These are phyloP conservation scores for Aeminium ludgeri DNA, from an alignment of 495 filamentous ascomycete genomes.

Conservation along the genomic window DNA sequence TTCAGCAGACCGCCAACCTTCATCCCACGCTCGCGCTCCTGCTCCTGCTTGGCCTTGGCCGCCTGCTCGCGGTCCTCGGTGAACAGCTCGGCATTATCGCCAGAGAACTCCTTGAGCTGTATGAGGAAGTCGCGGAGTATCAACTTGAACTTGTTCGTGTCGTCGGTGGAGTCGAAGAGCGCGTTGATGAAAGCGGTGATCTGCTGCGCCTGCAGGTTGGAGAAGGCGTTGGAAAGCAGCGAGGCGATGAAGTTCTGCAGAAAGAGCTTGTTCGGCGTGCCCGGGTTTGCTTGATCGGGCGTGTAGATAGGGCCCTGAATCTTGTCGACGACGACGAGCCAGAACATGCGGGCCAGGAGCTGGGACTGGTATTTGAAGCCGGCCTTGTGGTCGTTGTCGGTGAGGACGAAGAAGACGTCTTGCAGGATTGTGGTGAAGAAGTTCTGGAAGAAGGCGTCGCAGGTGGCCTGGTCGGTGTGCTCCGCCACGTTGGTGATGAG, in stretches of 20 bases:
- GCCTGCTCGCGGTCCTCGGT: slow-evolving; percentile 84
- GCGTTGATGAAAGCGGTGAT: slow-evolving; percentile 77
- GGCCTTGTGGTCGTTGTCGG: slow-evolving; percentile 95
- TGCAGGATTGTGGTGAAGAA: slow-evolving; percentile 92
- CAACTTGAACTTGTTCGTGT: slow-evolving; percentile 79
- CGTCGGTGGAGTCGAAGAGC: slow-evolving; percentile 63
- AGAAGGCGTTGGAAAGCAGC: slow-evolving; percentile 79
- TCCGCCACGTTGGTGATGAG: slow-evolving; percentile 95
- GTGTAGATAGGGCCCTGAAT: slow-evolving; percentile 80
- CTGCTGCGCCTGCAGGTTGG: slow-evolving; percentile 79
- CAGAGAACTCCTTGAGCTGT: slow-evolving; percentile 83
- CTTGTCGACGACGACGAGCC: slow-evolving; percentile 71
- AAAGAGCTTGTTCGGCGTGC: slow-evolving; percentile 81
- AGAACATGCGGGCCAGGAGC: slow-evolving; percentile 89
- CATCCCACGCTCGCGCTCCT: slow-evolving; percentile 68
- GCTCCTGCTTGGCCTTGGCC: slow-evolving; percentile 42
- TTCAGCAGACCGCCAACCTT: slow-evolving; percentile 86
- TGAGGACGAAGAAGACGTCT: slow-evolving; percentile 96
- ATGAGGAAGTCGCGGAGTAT: slow-evolving; percentile 94
- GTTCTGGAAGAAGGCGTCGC: slow-evolving; percentile 89
- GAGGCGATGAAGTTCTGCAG: slow-evolving; percentile 67
- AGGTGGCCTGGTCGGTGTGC: slow-evolving; percentile 57
- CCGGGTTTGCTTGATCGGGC: slow-evolving; percentile 59
- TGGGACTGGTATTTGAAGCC: slow-evolving; percentile 95
- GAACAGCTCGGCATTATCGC: slow-evolving; percentile 86